Conservation (phyloP, 192 early-diverging fungal species). For the Backusella sp. region DNA sequence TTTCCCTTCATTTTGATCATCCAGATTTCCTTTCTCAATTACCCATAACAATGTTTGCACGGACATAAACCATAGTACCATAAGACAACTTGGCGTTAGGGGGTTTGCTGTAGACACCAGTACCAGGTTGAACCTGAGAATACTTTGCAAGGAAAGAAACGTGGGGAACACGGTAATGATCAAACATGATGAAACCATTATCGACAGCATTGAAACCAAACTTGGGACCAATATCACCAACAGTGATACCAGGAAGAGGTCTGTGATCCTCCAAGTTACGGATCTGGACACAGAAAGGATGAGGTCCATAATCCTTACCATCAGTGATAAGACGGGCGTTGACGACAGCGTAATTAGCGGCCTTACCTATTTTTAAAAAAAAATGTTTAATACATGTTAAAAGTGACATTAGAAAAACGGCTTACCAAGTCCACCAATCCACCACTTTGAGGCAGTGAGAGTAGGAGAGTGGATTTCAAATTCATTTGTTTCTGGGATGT, state of each 20-base stretch:
- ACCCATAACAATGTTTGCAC: conserved; percentile 71
- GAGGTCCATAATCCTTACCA: conserved; percentile 78
- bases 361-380: conserved; percentile 52
- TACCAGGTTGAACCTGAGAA: conserved; percentile 62
- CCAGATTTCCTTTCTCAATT: neutral
- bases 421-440: conserved; percentile 69
- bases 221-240: conserved; percentile 88
- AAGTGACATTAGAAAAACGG: no score
- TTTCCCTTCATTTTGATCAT: neutral
- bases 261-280: conserved; percentile 72
- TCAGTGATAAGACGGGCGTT: conserved; percentile 75
- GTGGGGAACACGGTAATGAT: conserved; percentile 76
- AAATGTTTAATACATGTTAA: no score
- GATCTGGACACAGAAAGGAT: conserved; percentile 80
- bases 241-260: conserved; percentile 72
- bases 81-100: conserved; percentile 81
- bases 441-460: conserved; percentile 84
- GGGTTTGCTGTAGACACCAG: conserved; percentile 71
- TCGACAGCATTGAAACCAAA: conserved; percentile 83
- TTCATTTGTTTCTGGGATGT: conserved; percentile 78
- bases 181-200: conserved; percentile 84
- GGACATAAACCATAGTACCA: conserved; percentile 84
- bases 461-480: conserved; percentile 83
- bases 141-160: conserved; percentile 75
- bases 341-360: conserved; percentile 80